phyloP scores from a whole-genome alignment of 345 rosid species.

The Erysimum cheiranthoides region DNA sequence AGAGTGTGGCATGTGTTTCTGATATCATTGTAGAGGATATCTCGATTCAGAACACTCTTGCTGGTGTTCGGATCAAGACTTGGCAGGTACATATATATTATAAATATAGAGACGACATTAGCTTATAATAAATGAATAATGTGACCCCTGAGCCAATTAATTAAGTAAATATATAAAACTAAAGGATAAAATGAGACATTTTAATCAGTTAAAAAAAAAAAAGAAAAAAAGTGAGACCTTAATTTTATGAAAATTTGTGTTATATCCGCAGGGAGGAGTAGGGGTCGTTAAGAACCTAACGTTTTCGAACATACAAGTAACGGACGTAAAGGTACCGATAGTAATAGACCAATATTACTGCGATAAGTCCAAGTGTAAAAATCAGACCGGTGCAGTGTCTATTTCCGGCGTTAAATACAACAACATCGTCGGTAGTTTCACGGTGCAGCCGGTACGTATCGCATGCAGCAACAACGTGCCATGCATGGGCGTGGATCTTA shows the following conservation, averaged over 20 bases:
- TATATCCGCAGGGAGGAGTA: constrained; percentile 63
- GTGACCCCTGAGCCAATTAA: background rate
- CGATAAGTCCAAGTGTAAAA: constrained; percentile 76
- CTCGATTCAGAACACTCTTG: constrained; percentile 58
- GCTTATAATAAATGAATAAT: background rate
- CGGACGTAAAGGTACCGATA: constrained; percentile 70
- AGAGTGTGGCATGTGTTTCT: constrained; percentile 76
- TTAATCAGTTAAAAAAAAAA: too few relatives aligned
- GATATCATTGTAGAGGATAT: constrained; percentile 64
- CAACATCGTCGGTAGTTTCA: constrained; percentile 69
- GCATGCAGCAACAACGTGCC: constrained; percentile 80
- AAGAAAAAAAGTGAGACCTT: too few relatives aligned
- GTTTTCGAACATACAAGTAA: constrained; percentile 74
- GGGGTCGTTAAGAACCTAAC: constrained; percentile 80
- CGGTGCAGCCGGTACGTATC: constrained; percentile 66
- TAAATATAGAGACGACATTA: background rate
- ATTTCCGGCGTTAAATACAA: constrained; percentile 67
- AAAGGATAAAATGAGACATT: background rate
- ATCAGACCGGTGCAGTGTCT: constrained; percentile 75
- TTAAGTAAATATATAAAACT: background rate
- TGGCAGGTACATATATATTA: constrained; percentile 72
- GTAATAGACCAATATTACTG: constrained; percentile 90
- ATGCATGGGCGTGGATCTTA: constrained; percentile 73
- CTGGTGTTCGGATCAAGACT: constrained; percentile 88
- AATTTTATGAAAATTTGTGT: background rate